Evolutionary conservation across 73 alveolate species (phyloP), one percentile per base, ranked within the genome.

Genomic region (Stentor roeselii): DNA sequence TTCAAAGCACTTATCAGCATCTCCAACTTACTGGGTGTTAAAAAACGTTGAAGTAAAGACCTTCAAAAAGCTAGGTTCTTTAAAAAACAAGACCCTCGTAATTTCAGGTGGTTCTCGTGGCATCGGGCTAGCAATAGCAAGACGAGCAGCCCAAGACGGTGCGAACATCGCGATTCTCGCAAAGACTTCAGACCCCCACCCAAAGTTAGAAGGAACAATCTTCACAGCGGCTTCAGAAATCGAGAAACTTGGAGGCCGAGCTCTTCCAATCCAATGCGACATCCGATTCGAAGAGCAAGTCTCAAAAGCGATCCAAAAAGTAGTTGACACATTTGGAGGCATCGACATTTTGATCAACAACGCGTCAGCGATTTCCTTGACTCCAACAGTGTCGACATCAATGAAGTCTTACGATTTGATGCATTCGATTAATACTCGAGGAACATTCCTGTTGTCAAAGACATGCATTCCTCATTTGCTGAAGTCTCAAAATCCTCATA

Each of bases 31-130:
- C 34, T 67, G 80, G 80, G 80, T 67, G 27, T 21, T 67, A n/a
- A 67, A 67, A 34, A 67, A 67, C 80, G 37, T 32, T 30, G 80
- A 67, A 15, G 21, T 30, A 67, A 30, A 30, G 50, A 27, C n/a
- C 21, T 67, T 67, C 80, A 67, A n/a, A 21, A n/a, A 67, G 14
- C 27, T 85, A 31, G 97, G 97, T 3, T 82, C 74, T 67, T 83
- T 94, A 34, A 94, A 94, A 82, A 96, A 96, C 39, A 94, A 94
- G 76, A 92, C 97, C 59, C 74, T 94, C 3, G 88, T 94, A 75
- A 90, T 94, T 82, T 83, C 96, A 59, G 98, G 98, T 41, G 98
- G 93, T 38, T 86, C 95, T n/a, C 92, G 98, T 90, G 98, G 98
- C 4, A 91, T 94, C 58, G 98, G 98, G 1, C 91, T 94, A 15